phyloP scores from a whole-genome alignment of 2,329 filamentous ascomycete species.

The Xylariomycetidae sp. region DNA sequence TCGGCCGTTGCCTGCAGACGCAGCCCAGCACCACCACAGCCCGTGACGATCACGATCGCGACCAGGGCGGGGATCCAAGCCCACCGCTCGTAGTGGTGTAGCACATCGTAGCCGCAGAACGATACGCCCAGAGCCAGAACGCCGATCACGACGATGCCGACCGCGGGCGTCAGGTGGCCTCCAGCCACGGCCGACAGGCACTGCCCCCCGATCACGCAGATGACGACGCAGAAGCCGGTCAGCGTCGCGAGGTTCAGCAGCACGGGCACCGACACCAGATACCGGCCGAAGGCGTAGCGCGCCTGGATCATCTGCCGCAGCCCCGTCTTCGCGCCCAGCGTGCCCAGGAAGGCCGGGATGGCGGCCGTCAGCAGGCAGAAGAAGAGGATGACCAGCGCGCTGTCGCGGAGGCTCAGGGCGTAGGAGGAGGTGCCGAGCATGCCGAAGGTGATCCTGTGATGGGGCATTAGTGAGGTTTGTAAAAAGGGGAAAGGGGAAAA shows the following conservation, averaged over 20 bases:
- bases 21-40: constrained; percentile 46
- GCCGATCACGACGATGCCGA: constrained; percentile 56
- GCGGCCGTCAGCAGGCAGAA: constrained; percentile 51
- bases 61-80: constrained; percentile 51
- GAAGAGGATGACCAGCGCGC: constrained; percentile 55
- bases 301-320: constrained; percentile 62
- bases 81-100: constrained; percentile 54
- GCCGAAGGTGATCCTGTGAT: constrained; percentile 51
- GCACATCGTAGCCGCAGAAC: constrained; percentile 52
- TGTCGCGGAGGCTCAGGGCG: constrained; percentile 49
- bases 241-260: constrained; percentile 58
- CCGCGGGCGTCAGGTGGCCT: constrained; percentile 42
- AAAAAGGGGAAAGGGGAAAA: too few relatives aligned
- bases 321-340: constrained; percentile 54
- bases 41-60: constrained; percentile 40
- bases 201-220: constrained; percentile 54
- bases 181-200: constrained; percentile 48
- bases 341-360: constrained; percentile 51
- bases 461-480: too few relatives aligned
- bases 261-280: constrained; percentile 53
- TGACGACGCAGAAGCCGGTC: constrained; percentile 58
- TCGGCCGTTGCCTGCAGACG: constrained; percentile 38
- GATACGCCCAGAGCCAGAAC: constrained; percentile 52
- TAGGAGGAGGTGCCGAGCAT: constrained; percentile 53
- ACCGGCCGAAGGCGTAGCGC: constrained; percentile 55